These are phyloP conservation scores for Xylaria grammica DNA, from an alignment of 495 filamentous ascomycete species.

Conservation along the genomic window DNA sequence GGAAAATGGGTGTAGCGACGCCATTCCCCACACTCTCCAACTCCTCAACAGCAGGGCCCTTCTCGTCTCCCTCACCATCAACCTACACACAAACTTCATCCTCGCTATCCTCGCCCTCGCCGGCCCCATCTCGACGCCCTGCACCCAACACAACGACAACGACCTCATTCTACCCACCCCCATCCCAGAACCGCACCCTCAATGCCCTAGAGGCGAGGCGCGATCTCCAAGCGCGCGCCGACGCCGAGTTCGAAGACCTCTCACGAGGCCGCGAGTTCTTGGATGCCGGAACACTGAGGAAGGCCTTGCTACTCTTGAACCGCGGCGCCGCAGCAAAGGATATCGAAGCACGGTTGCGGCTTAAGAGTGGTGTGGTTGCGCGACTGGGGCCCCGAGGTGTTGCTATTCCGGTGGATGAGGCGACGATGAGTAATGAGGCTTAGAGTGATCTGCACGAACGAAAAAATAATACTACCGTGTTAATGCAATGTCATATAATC, in stretches of 20 bases:
- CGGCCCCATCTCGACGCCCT: conserved; percentile 4
- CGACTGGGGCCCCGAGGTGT: conserved; percentile 43
- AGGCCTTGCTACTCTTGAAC: conserved; percentile 41
- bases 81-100: conserved; percentile 20
- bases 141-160: conserved; percentile 13
- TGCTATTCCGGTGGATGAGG: conserved; percentile 20
- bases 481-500: neutral
- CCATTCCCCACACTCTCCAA: conserved; percentile 53
- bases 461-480: neutral
- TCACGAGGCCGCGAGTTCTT: conserved; percentile 46
- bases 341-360: conserved; percentile 45
- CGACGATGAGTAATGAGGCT: conserved; percentile 5
- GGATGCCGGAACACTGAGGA: conserved; percentile 43
- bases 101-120: conserved; percentile 2
- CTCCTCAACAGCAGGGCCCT: conserved; percentile 46
- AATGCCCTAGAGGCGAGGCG: conserved; percentile 47
- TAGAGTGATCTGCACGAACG: conserved; percentile 10
- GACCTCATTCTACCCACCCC: conserved; percentile 32
- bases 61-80: conserved; percentile 20
- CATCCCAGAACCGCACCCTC: conserved; percentile 45
- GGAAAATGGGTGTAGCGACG: conserved; percentile 53
- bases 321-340: conserved; percentile 32
- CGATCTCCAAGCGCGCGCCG: conserved; percentile 41
- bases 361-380: conserved; percentile 47
- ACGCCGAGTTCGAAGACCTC: conserved; percentile 42